Base-by-base conservation (phyloP, 495 filamentous ascomycete genomes). In the Neurospora sp. region DNA sequence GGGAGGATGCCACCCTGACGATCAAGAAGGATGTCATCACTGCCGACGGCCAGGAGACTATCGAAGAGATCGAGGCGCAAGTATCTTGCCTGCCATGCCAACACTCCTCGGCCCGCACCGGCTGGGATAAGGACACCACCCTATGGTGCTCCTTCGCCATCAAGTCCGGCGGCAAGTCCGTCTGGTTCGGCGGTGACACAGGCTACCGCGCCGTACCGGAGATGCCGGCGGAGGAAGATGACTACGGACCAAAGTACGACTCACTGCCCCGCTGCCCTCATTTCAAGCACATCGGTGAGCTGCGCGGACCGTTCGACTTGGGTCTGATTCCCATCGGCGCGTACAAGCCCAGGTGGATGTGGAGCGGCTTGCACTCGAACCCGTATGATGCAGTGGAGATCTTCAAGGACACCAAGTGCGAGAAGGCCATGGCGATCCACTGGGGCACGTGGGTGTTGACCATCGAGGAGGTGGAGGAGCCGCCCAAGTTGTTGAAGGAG, bases 361-460 rank as follows among this genome's bases (percentile, higher is more conserved):
- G 91, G 84, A 92, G 89, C 71, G 82, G 89, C 46, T 90, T 96
- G 86, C 96, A 99, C 80, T 93, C 92, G 9, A 92, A 97, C 81
- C 96, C 96, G 1, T 91, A 88, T 72, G 96, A 99, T 79, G 86
- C 89, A 0, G 95, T 97, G 69, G 91, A 94, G 73, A 99, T 99
- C 74, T 97, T 97, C 83, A 81, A 84, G 41, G 96, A 98, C 75
- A 97, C 93, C 20, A 88, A 88, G 74, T 99, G 96, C 83, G 87
- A 89, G 78, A 85, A 83, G 66, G 95, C 94, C 20, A 87, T 98
- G 84, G 95, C 87, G 16, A 97, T 98, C 74, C 95, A 98, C 78
- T 98, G 95, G 95, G 94, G 89, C 20, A 94, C 94, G 0, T 98
- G 94, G 94, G 91, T 93, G 9, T 80, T 98, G 74, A 97, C 95